Conservation (phyloP, 495 filamentous ascomycete species). For the Pyronema domesticum region DNA sequence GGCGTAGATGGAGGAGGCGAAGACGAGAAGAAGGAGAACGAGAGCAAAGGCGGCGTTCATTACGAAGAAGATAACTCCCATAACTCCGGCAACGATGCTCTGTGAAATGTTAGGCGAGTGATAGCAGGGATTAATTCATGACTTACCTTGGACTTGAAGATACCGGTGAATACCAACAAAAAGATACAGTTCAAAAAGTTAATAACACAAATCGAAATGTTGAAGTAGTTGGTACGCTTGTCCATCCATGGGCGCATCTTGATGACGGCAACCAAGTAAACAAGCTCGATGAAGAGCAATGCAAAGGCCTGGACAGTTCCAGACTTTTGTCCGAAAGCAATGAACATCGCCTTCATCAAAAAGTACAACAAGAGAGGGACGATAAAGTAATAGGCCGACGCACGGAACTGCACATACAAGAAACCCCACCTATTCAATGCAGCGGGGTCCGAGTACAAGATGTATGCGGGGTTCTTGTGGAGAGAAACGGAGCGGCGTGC, state of each 20-base stretch:
- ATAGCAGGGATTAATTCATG: background rate
- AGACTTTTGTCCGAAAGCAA: conserved; percentile 58
- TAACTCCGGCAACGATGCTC: conserved; percentile 71
- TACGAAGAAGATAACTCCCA: conserved; percentile 88
- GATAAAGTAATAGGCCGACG: conserved; percentile 93
- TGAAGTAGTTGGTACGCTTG: conserved; percentile 95
- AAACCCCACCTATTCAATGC: conserved; percentile 98
- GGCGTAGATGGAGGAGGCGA: conserved; percentile 66
- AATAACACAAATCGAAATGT: conserved; percentile 74
- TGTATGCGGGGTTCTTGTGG: conserved; percentile 95
- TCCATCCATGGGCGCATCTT: conserved; percentile 95
- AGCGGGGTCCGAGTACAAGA: conserved; percentile 85
- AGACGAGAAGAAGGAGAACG: conserved; percentile 69
- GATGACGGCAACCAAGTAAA: conserved; percentile 56
- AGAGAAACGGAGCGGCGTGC: conserved; percentile 73
- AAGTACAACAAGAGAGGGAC: conserved; percentile 65
- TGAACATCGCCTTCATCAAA: conserved; percentile 76
- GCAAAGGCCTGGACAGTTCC: conserved; percentile 71
- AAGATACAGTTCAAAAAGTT: conserved; percentile 88
- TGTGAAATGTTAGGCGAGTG: conserved; percentile 19
- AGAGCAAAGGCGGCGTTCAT: conserved; percentile 76
- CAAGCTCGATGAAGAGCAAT: conserved; percentile 70
- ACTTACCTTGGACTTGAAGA: conserved; percentile 69
- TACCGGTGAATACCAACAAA: conserved; percentile 62
- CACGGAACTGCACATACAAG: conserved; percentile 91